phyloP scores from a whole-genome alignment of 805 yeast species.

The Saccharomycopsis fermentans region DNA sequence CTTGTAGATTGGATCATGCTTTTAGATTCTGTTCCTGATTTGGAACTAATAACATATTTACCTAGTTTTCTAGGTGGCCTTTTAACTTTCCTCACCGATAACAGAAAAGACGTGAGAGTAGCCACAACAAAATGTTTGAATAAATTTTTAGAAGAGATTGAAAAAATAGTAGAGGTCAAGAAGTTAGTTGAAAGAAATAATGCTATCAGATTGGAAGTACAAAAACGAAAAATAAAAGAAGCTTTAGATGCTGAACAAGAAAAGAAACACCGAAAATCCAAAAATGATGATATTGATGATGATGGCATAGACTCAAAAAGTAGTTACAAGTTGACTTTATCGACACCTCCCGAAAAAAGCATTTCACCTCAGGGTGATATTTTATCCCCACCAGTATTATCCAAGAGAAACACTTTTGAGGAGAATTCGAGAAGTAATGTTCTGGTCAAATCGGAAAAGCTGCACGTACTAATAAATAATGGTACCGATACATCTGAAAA shows the following conservation, averaged over 20 bases:
- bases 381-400: background rate
- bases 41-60: constrained; percentile 75
- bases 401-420: background rate
- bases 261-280: constrained; percentile 13
- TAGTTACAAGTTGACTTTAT: constrained; percentile 18
- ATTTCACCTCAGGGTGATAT: background rate
- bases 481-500: background rate
- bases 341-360: background rate
- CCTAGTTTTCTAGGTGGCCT: constrained; percentile 86
- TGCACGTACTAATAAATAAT: background rate
- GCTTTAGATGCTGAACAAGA: constrained; percentile 16
- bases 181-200: constrained; percentile 32
- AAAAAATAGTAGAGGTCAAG: constrained; percentile 62
- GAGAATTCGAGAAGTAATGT: background rate
- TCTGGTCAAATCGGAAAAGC: background rate
- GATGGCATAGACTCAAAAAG: background rate
- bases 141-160: constrained; percentile 68
- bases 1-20: constrained; percentile 88
- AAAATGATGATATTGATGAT: background rate
- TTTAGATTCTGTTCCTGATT: constrained; percentile 86
- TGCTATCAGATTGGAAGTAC: constrained; percentile 16
- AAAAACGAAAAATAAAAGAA: background rate
- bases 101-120: constrained; percentile 78
- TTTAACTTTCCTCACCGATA: constrained; percentile 66
- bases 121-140: constrained; percentile 74